Evolutionary conservation across 257 asterid genomes (phyloP).

Genomic region (Solanum chiquidenum): DNA sequence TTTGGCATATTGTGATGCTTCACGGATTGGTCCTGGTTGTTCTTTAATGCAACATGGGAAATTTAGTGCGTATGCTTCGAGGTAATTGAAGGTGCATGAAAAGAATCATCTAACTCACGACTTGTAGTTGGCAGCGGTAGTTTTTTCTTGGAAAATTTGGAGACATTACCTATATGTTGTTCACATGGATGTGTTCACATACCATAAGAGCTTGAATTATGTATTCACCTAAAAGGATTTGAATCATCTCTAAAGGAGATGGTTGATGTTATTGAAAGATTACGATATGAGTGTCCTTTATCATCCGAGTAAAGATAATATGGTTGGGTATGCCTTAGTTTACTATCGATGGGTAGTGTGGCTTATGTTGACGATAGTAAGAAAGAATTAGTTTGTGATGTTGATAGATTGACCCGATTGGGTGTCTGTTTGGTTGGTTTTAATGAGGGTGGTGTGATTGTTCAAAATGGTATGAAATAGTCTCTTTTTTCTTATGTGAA

Average conservation of each 20-base stretch:
- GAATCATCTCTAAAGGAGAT: no score
- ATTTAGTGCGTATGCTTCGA: not conserved
- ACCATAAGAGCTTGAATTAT: not conserved
- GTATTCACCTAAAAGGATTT: no score
- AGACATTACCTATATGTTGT: not conserved
- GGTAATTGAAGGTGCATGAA: not conserved
- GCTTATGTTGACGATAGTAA: not conserved
- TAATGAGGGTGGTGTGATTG: not conserved
- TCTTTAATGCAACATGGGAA: not conserved
- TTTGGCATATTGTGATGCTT: not conserved
- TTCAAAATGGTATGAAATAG: not conserved
- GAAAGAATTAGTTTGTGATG: not conserved
- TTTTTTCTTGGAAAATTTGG: not conserved
- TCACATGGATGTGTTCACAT: not conserved
- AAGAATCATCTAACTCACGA: not conserved
- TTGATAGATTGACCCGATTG: not conserved
- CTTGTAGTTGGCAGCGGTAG: not conserved
- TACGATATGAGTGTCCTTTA: no score
- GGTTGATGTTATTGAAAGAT: not conserved
- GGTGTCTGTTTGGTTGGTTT: not conserved
- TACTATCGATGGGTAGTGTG: not conserved
- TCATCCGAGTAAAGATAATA: no score
- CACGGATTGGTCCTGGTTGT: not conserved
- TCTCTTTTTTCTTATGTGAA: not conserved
- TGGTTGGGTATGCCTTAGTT: not conserved